Evolutionary conservation across 805 yeast species (phyloP), one percentile per base, ranked within the genome.

Genomic region (Sugiyamaella mastotermitis): DNA sequence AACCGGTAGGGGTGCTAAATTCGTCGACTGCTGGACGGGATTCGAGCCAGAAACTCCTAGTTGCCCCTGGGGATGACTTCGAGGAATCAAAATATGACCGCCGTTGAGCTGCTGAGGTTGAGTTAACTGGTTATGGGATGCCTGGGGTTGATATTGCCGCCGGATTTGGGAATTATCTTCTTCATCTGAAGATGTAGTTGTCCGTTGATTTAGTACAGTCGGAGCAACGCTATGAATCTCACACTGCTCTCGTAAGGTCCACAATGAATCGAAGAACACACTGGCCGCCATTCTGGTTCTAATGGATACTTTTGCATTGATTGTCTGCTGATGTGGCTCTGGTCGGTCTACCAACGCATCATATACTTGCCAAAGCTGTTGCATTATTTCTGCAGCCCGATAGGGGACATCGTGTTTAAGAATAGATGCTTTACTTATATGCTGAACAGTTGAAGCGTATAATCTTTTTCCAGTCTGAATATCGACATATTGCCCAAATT

Each of bases 331-430:
- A 53, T 60, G 60, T 7, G 33, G 24, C 8, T 37, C 40, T 8
- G 47, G 28, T 45, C 72, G 75, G 29, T 74, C 79, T 46, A 78
- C 74, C 49, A 87, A 64, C 3, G 80, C 71, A 35, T 80, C 74
- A 59, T 83, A 83, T 42, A 87, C 68, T 43, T 82, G 84, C 98
- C 98, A 90, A 67, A 87, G 80, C 54, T 87, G 87, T 52, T 83
- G 74, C 92, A 92, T 85, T 42, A 92, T 86, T 6, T 95, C 96
- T 32, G 94, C 79, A 0, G 95, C 83, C 48, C 97, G 72, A 57
- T 84, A 85, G 0, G 97, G 85, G 69, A 92, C 79, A 55, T 90
- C 98, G 61, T 88, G 92, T 51, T 86, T 86, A 50, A 85, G 66
- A 20, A 90, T 80, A 0, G 96, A 85, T 0, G 95, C 94, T 43